Evolutionary conservation across 257 asterid species (phyloP).

Genomic region (Solanum neorickii): DNA sequence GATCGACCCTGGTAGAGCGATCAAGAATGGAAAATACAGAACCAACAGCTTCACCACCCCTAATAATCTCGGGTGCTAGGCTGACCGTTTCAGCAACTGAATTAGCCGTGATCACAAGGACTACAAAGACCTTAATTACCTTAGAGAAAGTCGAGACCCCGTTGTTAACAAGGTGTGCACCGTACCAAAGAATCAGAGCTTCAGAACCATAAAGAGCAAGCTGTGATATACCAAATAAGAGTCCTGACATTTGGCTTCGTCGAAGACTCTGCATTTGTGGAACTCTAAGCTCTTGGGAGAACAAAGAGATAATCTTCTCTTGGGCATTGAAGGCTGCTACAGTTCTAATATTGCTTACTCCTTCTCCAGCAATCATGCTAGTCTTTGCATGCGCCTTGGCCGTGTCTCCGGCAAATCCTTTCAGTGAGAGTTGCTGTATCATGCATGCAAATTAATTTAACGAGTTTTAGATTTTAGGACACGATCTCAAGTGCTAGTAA

Average conservation of each 20-base stretch:
- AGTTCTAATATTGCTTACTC: constrained; percentile 93
- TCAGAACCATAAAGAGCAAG: constrained; percentile 94
- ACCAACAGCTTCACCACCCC: constrained; percentile 97
- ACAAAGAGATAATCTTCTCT: constrained; percentile 61
- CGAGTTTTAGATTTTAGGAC: background rate
- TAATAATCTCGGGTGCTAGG: constrained; percentile 85
- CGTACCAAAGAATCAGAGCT: constrained; percentile 91
- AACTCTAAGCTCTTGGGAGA: constrained; percentile 56
- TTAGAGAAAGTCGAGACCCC: constrained; percentile 84
- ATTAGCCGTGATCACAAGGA: constrained; percentile 81
- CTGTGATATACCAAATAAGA: constrained; percentile 86
- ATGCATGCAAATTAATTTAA: background rate
- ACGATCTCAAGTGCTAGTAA: background rate
- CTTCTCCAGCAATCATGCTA: constrained; percentile 99
- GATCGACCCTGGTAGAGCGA: constrained; percentile 67
- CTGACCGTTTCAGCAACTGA: constrained; percentile 95
- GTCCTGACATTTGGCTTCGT: constrained; percentile 67
- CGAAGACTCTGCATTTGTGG: constrained; percentile 64
- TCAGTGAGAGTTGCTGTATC: constrained; percentile 83
- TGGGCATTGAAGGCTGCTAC: constrained; percentile 96
- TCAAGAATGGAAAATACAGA: constrained; percentile 86
- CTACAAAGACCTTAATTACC: constrained; percentile 90
- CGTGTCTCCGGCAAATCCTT: constrained; percentile 97
- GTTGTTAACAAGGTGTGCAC: constrained; percentile 67
- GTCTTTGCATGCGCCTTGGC: constrained; percentile 97